These are phyloP conservation scores for Aspergillus ibericus DNA, from an alignment of 2,329 filamentous ascomycete genomes.

Conservation along the genomic window DNA sequence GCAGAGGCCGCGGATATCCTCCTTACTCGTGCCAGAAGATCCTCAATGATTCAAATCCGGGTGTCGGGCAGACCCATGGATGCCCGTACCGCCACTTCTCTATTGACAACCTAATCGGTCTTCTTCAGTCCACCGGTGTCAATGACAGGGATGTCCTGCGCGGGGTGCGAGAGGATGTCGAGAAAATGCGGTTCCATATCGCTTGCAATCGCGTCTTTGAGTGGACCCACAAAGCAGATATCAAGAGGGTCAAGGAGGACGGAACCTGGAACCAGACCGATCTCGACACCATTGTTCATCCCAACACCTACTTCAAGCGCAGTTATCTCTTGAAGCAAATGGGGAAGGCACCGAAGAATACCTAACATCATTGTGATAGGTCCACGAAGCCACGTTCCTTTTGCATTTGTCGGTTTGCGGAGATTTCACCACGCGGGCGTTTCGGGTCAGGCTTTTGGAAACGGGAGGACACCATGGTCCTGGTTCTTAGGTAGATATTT, in stretches of 20 bases:
- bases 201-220: slow-evolving; percentile 97
- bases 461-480: slow-evolving; percentile 3
- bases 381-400: slow-evolving; percentile 52
- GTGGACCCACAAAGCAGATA: slow-evolving; percentile 73
- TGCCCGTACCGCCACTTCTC: slow-evolving; percentile 94
- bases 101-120: slow-evolving; percentile 74
- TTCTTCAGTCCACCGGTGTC: slow-evolving; percentile 78
- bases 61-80: slow-evolving; percentile 86
- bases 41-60: slow-evolving; percentile 81
- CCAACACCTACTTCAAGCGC: slow-evolving; percentile 96
- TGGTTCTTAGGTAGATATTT: slow-evolving; percentile 5
- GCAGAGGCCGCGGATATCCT: slow-evolving; percentile 81
- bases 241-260: slow-evolving; percentile 74
- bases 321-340: slow-evolving; percentile 87
- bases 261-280: slow-evolving; percentile 70
- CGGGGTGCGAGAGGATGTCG: slow-evolving; percentile 84
- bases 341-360: slow-evolving; percentile 52
- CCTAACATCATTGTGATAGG: slow-evolving; percentile 33
- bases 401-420: slow-evolving; percentile 15
- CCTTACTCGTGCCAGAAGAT: slow-evolving; percentile 96
- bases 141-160: slow-evolving; percentile 74
- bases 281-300: slow-evolving; percentile 92
- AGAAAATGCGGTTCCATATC: slow-evolving; percentile 85
- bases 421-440: slow-evolving; percentile 16
- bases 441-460: slow-evolving; percentile 9